Evolutionary conservation across 2,329 filamentous ascomycete genomes (phyloP), one percentile per base, ranked within the genome.

Genomic region (Aspergillus versicolor): DNA sequence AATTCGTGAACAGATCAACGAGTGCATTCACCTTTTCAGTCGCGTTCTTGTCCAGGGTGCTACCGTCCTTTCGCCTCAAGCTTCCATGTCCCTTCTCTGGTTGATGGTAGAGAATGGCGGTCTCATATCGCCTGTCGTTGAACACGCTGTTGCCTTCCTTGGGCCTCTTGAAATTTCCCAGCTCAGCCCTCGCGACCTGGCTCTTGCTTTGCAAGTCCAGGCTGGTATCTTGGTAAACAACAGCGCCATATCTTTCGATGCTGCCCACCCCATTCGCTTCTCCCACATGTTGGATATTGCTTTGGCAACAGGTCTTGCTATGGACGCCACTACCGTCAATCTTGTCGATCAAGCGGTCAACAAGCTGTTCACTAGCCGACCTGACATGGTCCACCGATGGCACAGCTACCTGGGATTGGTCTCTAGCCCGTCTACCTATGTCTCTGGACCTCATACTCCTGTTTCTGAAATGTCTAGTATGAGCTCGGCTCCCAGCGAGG

Each of bases 1-100:
- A 58, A 74, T 88, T 48, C 79, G 81, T 32, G 90, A 94, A 66
- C 90, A 95, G 75, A 88, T 97, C 59, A 92, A 96, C 62, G 93
- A 97, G 74, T 91, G 88, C 34, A 82, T 90, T 58, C 88, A 94
- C 60, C 89, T 87, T 59, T 80, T 88, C 61, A 83, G 83, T 54
- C 79, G 78, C 48, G 81, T 85, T 66, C 77, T 86, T 66, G 77
- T 81, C 60, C 80, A 81, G 68, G 78, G 76, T 59, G 78, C 78
- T 55, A 75, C 79, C 57, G 71, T 81, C 40, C 73, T 84, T 50
- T 80, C 81, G 37, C 74, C 83, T 46, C 78, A 81, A 61, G 81
- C 83, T 57, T 81, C 79, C 67, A 81, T 86, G 74, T 80, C 82
- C 62, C 74, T 88, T 49, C 74, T 88, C 61, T 84, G 84, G 77